Evolutionary conservation across 2,329 filamentous ascomycete genomes (phyloP).

Genomic region (Hyphodiscus sp.): DNA sequence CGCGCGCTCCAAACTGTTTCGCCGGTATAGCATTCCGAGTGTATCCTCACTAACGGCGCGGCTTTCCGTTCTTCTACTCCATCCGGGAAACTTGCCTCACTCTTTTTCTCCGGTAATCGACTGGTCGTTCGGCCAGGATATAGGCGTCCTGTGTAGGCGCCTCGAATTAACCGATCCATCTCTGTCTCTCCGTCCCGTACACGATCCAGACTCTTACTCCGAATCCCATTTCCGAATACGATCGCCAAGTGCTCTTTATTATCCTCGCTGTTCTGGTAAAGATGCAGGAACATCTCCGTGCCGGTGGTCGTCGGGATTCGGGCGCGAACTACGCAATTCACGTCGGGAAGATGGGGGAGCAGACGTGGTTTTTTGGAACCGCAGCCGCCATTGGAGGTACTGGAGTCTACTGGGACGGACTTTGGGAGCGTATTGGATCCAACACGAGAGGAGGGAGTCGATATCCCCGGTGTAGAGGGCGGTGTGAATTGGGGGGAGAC

Average conservation of each 20-base stretch:
- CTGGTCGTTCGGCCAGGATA: conserved; percentile 72
- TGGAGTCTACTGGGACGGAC: conserved; percentile 50
- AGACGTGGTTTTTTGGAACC: conserved; percentile 63
- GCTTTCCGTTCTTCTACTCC: conserved; percentile 6
- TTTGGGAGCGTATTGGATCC: conserved; percentile 12
- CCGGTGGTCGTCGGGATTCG: conserved; percentile 89
- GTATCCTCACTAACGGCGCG: conserved; percentile 78
- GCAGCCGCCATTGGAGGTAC: conserved; percentile 46
- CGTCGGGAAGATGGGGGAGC: conserved; percentile 68
- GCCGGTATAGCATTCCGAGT: conserved; percentile 97
- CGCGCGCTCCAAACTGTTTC: conserved; percentile 98
- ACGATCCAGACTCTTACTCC: conserved; percentile 65
- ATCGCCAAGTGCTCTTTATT: conserved; percentile 96
- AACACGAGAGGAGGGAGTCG: conserved; percentile 41
- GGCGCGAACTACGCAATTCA: conserved; percentile 91
- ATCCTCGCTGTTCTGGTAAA: conserved; percentile 89
- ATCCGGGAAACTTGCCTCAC: background rate
- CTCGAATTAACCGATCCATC: conserved; percentile 86
- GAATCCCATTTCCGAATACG: conserved; percentile 84
- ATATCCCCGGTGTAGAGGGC: conserved; percentile 55
- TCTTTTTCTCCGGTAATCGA: conserved; percentile 9
- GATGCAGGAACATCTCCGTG: conserved; percentile 93
- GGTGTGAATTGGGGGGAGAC: conserved; percentile 84
- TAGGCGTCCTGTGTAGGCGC: conserved; percentile 83
- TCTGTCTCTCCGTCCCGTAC: conserved; percentile 72